Evolutionary conservation across 2,329 filamentous ascomycete species (phyloP), one percentile per base, ranked within the genome.

Genomic region (Monilinia fructigena): DNA sequence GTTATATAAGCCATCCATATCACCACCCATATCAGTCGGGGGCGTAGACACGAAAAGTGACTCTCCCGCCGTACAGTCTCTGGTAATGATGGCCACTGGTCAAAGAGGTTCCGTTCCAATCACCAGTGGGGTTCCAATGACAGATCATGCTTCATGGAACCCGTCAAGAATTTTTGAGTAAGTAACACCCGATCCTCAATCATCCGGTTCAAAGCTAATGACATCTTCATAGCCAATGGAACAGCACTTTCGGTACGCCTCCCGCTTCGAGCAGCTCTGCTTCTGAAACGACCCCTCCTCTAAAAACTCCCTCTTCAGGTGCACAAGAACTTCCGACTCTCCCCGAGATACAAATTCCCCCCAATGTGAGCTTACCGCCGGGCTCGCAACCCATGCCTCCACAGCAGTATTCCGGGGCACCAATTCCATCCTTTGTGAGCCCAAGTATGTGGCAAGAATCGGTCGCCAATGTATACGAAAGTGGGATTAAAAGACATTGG

Each of bases 141-240:
- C 86, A 71, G 89, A 90, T 68, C 83, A 86, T 58, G 82, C 84
- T 31, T 80, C 83, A 66, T 97, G 93, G 93, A 96, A 97, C 74
- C 93, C 93, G 31, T 86, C 90, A 42, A 86, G 89, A 67, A 92
- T 97, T 71, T 94, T 96, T 83, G 91, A 94, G 92, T 96, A 85
- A 83, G 91, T 85, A 20, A 31, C 38, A 10, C 59, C 26, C 3
- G 11, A 50, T 23, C 11, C 14, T n/a, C 4, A 20, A 53, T 28
- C 8, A 14, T 55, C 0, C 10, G 3, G 8, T 28, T 11, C 54
- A 65, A 67, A 62, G 64, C 73, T 78, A 71, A 81, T 35, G 5
- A 11, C 68, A 48, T 62, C 35, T 48, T 8, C 71, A 69, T 74
- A 96, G 93, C 78, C 92, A 97, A 82, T 98, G 94, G 93, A 93